phyloP scores from a whole-genome alignment of 352 stramenopile species.

The Phytophthora hibernalis region DNA sequence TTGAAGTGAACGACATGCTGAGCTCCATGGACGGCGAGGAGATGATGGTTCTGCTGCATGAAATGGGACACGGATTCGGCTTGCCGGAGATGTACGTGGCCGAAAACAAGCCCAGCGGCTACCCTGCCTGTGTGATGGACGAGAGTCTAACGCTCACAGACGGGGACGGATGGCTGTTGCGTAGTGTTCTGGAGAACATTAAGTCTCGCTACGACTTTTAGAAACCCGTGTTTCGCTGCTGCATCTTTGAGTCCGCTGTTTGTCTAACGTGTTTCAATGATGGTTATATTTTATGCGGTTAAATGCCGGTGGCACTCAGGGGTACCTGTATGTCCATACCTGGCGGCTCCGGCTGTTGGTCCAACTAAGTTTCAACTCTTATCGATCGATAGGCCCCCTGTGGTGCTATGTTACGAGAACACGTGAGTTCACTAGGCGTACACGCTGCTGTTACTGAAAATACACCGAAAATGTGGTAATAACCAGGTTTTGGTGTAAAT shows the following conservation, averaged over 20 bases:
- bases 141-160: slow-evolving; percentile 9
- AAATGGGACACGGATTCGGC: slow-evolving; percentile 52
- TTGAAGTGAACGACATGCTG: slow-evolving; percentile 50
- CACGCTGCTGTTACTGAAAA: no score
- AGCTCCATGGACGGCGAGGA: slow-evolving; percentile 31
- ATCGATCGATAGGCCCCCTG: no score
- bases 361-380: no score
- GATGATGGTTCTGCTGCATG: slow-evolving; percentile 47
- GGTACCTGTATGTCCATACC: no score
- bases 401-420: no score
- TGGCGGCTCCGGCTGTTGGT: no score
- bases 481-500: no score
- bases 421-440: no score
- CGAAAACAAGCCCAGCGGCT: slow-evolving; percentile 28
- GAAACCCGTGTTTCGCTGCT: not conserved
- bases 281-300: no score
- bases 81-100: slow-evolving; percentile 38
- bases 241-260: not conserved
- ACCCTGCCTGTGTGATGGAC: slow-evolving; percentile 35
- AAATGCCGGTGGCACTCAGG: no score
- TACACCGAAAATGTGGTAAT: no score
- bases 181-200: slow-evolving; percentile 31
- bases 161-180: slow-evolving; percentile 26
- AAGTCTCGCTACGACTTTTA: slow-evolving; percentile 25
- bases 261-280: not conserved